Evolutionary conservation across 345 rosid species (phyloP).

Genomic region (Populus ilicifolia): DNA sequence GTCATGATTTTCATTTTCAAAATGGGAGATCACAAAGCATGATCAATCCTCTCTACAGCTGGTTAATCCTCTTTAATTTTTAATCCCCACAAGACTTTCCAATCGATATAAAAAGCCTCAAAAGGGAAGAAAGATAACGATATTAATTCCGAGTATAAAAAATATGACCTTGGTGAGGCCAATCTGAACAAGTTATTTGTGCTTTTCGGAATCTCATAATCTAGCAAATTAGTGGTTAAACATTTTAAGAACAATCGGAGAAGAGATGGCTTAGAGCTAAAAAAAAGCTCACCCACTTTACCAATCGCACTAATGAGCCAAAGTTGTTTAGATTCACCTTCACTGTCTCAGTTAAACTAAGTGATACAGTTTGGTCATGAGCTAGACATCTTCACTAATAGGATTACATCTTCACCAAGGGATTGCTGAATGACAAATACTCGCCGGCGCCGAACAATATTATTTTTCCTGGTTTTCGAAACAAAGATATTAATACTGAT

Average conservation of each 20-base stretch:
- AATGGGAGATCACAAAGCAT: neutral
- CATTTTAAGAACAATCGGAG: neutral
- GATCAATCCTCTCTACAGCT: neutral
- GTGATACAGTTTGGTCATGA: neutral
- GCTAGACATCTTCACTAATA: neutral
- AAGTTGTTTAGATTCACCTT: neutral
- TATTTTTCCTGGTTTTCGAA: neutral
- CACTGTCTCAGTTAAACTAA: neutral
- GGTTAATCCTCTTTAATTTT: neutral
- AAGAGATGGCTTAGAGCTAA: neutral
- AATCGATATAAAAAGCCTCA: neutral
- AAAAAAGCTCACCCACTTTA: constrained; percentile 1
- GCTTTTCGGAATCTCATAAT: constrained; percentile 9
- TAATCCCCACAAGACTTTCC: too few species aligned
- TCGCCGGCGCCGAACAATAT: neutral
- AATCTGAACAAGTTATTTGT: neutral
- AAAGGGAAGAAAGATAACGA: neutral
- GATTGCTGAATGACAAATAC: neutral
- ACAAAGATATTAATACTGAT: neutral
- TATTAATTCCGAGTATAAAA: constrained; percentile 3
- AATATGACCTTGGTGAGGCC: constrained; percentile 2
- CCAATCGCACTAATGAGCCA: neutral
- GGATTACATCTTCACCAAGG: neutral
- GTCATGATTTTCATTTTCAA: neutral
- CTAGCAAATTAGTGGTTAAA: neutral